Percentiles rank a stretch among this genome's conserved stretches.
Conservation (phyloP, 495 filamentous ascomycete genomes). For the Chaetomium fimeti region DNA sequence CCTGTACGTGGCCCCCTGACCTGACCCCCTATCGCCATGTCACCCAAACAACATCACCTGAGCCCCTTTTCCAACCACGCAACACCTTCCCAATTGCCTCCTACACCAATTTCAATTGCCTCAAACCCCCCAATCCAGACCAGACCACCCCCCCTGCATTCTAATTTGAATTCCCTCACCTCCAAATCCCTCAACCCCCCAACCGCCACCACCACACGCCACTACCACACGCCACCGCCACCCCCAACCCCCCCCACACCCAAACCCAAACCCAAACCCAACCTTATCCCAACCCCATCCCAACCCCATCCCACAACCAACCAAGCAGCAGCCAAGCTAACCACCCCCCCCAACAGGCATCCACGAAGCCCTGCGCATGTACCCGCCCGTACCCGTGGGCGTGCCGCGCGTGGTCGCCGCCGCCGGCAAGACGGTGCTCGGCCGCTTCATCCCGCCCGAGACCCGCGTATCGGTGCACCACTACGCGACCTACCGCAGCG, state of each 20-base stretch:
- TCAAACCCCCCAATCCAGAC: too few species aligned
- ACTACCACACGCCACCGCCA: background rate
- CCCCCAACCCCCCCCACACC: background rate
- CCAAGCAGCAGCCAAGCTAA: background rate
- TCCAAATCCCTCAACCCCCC: too few species aligned
- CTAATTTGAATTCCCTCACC: too few species aligned
- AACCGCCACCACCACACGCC: background rate
- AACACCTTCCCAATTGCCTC: too few species aligned
- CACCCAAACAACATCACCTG: too few species aligned
- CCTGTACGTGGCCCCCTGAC: background rate
- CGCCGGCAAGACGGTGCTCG: background rate
- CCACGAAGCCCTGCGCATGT: background rate
- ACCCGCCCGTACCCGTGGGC: background rate
- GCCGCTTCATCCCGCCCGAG: background rate
- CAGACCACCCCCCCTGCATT: too few species aligned
- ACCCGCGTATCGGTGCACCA: slow-evolving; percentile 2
- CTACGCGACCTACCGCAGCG: slow-evolving; percentile 4
- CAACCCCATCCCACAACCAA: background rate
- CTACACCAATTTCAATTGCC: too few species aligned
- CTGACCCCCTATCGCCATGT: too few species aligned
- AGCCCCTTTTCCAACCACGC: too few species aligned
- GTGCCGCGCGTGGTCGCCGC: background rate
- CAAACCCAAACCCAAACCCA: background rate
- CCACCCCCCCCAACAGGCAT: background rate
- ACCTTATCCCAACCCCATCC: background rate